phyloP scores from a whole-genome alignment of 2,329 filamentous ascomycete species.

The Nigrospora oryzae region DNA sequence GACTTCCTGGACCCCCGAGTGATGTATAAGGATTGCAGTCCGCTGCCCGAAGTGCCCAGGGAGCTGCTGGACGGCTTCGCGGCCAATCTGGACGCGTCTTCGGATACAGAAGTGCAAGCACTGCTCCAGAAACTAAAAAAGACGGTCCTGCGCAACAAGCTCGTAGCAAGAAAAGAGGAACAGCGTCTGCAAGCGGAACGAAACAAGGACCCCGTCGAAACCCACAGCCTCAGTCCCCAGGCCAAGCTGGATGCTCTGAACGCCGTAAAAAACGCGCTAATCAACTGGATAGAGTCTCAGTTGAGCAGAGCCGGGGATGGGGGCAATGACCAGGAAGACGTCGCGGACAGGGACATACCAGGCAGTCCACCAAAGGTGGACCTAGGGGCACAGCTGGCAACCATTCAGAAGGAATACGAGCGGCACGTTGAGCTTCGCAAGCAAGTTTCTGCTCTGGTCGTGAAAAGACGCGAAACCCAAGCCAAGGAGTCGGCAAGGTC shows the following conservation, averaged over 20 bases:
- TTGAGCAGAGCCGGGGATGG: constrained; percentile 41
- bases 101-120: constrained; percentile 33
- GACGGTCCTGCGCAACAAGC: constrained; percentile 47
- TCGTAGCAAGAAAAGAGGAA: constrained; percentile 48
- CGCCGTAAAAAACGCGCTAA: constrained; percentile 49
- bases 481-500: neutral
- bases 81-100: constrained; percentile 24
- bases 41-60: constrained; percentile 42
- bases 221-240: constrained; percentile 23
- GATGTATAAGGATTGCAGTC: constrained; percentile 33
- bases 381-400: constrained; percentile 30
- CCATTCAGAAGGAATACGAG: constrained; percentile 45
- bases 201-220: constrained; percentile 24
- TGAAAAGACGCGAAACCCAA: constrained; percentile 14
- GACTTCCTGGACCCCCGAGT: constrained; percentile 40
- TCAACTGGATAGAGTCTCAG: constrained; percentile 58
- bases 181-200: constrained; percentile 41
- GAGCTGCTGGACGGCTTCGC: constrained; percentile 42
- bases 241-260: constrained; percentile 45
- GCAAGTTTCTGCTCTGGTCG: constrained; percentile 33
- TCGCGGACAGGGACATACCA: constrained; percentile 9
- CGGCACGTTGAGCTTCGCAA: constrained; percentile 42
- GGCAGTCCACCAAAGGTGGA: constrained; percentile 11
- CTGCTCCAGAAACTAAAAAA: constrained; percentile 47
- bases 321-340: constrained; percentile 16